These are phyloP conservation scores for Tricholoma saponaceum DNA, from an alignment of 768 basidiomycete species.

Conservation along the genomic window DNA sequence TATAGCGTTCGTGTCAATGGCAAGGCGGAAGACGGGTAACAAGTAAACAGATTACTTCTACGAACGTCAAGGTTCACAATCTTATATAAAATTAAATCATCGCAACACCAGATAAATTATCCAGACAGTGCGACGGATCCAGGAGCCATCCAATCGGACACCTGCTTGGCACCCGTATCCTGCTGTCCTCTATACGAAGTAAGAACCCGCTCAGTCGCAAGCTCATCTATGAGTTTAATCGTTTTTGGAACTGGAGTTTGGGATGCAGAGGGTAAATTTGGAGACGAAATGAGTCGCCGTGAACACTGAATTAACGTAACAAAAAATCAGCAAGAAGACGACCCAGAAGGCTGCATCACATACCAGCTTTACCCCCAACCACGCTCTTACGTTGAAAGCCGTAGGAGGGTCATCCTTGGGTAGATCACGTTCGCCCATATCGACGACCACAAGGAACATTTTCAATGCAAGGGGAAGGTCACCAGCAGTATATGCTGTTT, in stretches of 20 bases:
- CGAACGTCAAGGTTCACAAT: no score
- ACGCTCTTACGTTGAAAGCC: conserved; percentile 67
- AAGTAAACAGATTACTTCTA: background rate
- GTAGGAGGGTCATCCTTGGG: conserved; percentile 37
- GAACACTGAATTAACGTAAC: conserved; percentile 43
- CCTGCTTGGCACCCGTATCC: conserved; percentile 36
- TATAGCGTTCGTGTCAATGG: no score
- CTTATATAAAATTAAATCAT: background rate
- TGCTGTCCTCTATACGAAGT: conserved; percentile 53
- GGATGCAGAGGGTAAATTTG: conserved; percentile 46
- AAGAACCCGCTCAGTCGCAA: conserved; percentile 69
- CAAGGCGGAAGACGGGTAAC: no score
- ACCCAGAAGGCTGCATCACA: conserved; percentile 20
- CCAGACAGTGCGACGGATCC: background rate
- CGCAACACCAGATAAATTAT: background rate
- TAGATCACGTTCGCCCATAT: conserved; percentile 66
- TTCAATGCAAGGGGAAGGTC: conserved; percentile 76
- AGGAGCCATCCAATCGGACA: conserved; percentile 25
- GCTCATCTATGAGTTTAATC: conserved; percentile 57
- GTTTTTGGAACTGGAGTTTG: conserved; percentile 55
- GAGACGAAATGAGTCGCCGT: conserved; percentile 44
- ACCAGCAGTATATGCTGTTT: conserved; percentile 78
- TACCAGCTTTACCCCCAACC: conserved; percentile 83
- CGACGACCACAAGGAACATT: conserved; percentile 72
- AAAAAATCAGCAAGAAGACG: background rate